Conservation (phyloP, 495 filamentous ascomycete genomes). For the Cladorrhinum samala region DNA sequence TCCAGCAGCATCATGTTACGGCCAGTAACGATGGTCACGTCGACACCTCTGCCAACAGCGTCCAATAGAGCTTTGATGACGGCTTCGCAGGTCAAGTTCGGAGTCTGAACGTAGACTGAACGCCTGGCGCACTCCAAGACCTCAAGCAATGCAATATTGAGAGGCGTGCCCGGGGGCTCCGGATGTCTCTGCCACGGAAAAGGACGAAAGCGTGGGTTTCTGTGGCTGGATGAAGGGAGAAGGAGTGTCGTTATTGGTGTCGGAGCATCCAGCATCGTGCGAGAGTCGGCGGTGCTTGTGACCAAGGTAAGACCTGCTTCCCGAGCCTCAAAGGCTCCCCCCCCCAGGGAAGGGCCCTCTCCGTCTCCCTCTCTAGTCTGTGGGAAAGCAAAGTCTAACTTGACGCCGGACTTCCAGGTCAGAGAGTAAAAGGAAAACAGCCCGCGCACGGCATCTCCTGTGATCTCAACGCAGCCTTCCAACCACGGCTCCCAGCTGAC, state of each 20-base stretch:
- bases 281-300: constrained; percentile 14
- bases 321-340: neutral
- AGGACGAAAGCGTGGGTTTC: constrained; percentile 49
- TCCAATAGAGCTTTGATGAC: constrained; percentile 50
- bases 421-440: constrained; percentile 53
- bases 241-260: constrained; percentile 45
- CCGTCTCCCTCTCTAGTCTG: constrained; percentile 13
- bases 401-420: constrained; percentile 54
- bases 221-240: constrained; percentile 63
- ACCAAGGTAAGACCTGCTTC: constrained; percentile 6
- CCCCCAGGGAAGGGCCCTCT: neutral
- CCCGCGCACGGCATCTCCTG: constrained; percentile 47
- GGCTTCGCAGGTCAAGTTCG: constrained; percentile 59
- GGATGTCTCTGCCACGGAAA: constrained; percentile 39
- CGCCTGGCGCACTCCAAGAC: constrained; percentile 45
- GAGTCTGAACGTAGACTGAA: constrained; percentile 61
- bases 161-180: constrained; percentile 54
- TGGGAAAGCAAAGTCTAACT: no score
- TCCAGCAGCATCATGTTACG: constrained; percentile 65
- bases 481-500: constrained; percentile 74
- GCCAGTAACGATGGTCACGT: constrained; percentile 58
- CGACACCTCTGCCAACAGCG: constrained; percentile 52
- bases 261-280: neutral
- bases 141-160: constrained; percentile 56
- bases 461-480: constrained; percentile 58